These are phyloP conservation scores for Zancudomyces culisetae DNA, from an alignment of 371 early-diverging fungal genomes.

Conservation along the genomic window DNA sequence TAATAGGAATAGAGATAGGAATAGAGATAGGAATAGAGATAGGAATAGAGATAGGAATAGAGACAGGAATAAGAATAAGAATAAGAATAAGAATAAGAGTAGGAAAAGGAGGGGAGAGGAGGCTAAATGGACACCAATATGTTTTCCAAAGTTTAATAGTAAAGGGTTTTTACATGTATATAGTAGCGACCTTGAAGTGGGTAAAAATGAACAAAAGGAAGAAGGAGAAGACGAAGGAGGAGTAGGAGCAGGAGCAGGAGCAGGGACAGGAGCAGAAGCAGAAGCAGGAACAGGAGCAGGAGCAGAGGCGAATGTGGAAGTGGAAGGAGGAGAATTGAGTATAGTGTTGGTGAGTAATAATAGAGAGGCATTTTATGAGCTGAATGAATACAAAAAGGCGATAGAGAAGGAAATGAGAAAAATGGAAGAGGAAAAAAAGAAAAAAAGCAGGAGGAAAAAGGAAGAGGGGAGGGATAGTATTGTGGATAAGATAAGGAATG, in stretches of 20 bases:
- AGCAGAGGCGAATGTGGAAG: too few relatives aligned
- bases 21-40: too few relatives aligned
- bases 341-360: slow-evolving; percentile 58
- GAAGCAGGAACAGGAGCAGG: too few relatives aligned
- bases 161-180: slow-evolving; percentile 77
- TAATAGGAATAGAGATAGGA: too few relatives aligned
- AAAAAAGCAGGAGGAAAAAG: slow-evolving; percentile 15
- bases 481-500: not conserved
- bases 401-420: slow-evolving; percentile 26
- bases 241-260: too few relatives aligned
- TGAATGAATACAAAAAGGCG: slow-evolving; percentile 43
- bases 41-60: too few relatives aligned
- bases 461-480: slow-evolving; percentile 8
- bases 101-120: too few relatives aligned
- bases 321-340: slow-evolving; percentile 41
- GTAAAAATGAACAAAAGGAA: too few relatives aligned
- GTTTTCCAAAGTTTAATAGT: slow-evolving; percentile 76
- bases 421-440: slow-evolving; percentile 8
- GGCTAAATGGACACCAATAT: slow-evolving; percentile 96
- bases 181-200: slow-evolving; percentile 51
- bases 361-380: slow-evolving; percentile 62
- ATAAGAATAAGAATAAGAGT: too few relatives aligned
- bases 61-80: too few relatives aligned
- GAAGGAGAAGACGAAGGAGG: too few relatives aligned
- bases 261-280: too few relatives aligned